Base-by-base conservation (phyloP, 371 early-diverging fungal species). In the Encephalitozoon intestinalis region DNA sequence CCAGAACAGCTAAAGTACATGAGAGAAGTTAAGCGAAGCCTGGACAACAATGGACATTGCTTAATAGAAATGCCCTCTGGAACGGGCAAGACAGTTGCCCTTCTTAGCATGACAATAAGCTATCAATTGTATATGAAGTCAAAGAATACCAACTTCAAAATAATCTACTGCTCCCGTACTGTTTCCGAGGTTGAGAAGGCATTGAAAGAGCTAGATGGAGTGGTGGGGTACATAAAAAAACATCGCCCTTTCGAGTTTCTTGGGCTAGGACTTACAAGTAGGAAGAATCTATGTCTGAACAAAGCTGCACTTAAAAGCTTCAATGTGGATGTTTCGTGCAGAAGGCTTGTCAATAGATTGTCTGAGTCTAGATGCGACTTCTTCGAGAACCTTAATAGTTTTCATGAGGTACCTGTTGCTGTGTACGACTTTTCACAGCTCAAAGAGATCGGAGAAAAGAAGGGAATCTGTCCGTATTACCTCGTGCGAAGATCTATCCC, bases 61-160 rank as follows among this genome's bases (percentile, higher is more conserved):
- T 87, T 97, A 58, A 87, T 99, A 15, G 98, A 99, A 87, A 97
- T 97, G 96, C 97, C 98, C 63, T 96, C 96, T 15, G 98, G 99
- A 46, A 96, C 98, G 0, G 99, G 99, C 12, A 99, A 99, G 85
- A 99, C 99, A 0, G 89, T 97, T 8, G 90, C 95, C 12, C 87
- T 99, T 12, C 86, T 99, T 2, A 94, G 96, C 26, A 86, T 96
- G 3, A 94, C 94, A 81, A 89, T 99, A n/a, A 89, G 96, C 23
- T 97, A 96, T 86, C 70, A 75, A 30, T 28, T 84, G 1, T 68
- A 83, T 63, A 67, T 77, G 50, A 75, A 72, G 41, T 18, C 63
- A n/a, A 12, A 28, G 31, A 66, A 70, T 26, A 30, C 23, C 37
- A 15, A 52, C 12, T 68, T 73, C 51, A 96, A 96, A 84, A 86